Base-by-base conservation (phyloP, 208 protist genomes). In the Perkinsela sp. region DNA sequence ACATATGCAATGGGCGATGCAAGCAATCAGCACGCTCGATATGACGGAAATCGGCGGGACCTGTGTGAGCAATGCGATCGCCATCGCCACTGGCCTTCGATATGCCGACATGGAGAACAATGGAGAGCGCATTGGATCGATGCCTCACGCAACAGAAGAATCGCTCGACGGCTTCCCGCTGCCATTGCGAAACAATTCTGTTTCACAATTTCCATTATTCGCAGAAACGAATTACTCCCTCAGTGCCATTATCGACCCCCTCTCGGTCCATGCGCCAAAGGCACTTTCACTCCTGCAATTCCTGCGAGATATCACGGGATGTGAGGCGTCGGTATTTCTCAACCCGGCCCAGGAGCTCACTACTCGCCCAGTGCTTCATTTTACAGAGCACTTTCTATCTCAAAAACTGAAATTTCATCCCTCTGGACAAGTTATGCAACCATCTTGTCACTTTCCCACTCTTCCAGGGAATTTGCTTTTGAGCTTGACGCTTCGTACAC, bases 321-420 rank as follows among this genome's bases (percentile, higher is more conserved):
- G 78, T n/a, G 66, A 72, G 30, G 74, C 90, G 57, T 79, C 71
- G 0, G 83, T 93, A 2, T 68, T 82, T 70, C 68, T 94, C 32
- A 90, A 90, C 75, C 85, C 86, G 0, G 67, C 72, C 13, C 29
- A 68, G 13, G 67, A 78, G 28, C 67, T 91, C 22, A 72, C 74
- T 1, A 77, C 80, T n/a, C 22, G 90, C 1, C 89, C 90, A 0
- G 75, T 96, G 13, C 85, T 93, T 30, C 75, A 80, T 65, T 94
- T 90, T 71, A 96, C 93, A 77, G 71, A 80, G 16, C 94, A 83
- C 71, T 92, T 95, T 0, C 70, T 84, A 0, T 67, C 72, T n/a
- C 67, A 76, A 0, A 65, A 74, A 1, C 66, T 87, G 2, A 30
- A 40, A 13, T 96, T 96, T 57, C 83, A 93, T 72, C 30, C n/a